Base-by-base conservation (phyloP, 2,329 filamentous ascomycete genomes). In the Beauveria scarabaeidicola region DNA sequence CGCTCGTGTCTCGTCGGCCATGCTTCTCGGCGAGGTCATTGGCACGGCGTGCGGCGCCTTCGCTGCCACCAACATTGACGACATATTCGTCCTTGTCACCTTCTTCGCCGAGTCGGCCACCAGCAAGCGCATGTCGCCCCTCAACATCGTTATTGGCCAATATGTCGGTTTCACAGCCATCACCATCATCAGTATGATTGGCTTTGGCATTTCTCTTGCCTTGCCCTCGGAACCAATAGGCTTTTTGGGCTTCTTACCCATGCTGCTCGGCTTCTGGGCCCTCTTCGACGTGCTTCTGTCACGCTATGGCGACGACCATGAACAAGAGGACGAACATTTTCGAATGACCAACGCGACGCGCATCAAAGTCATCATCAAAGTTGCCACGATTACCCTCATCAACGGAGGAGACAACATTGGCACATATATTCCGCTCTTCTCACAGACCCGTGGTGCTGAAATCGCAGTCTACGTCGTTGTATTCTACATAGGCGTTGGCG, bases 61-160 rank as follows among this genome's bases (percentile, higher is more conserved):
- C 56, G 67, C 66, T 60, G 58, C 68, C 62, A 70, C 68, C 59
- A 70, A 69, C 61, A 68, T 69, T 55, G 67, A 81, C 67, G 69
- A 73, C 64, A 58, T 70, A n/a, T 74, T 74, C 64, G 70, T 73
- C 40, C 65, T 73, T 8, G 69, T 71, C 52, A 72, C 71, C 57
- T 73, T 73, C 63, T 72, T 72, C 58, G 69, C 70, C 36, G 70
- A 73, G 56, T 64, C 70, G 6, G 61, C 69, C 10, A 67, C 67
- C 9, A 68, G 66, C 61, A 56, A 59, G 10, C 63, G 43, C 50
- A 52, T 67, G 17, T 66, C 66, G n/a, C 63, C 65, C 0, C 51
- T 64, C 29, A 65, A 64, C 13, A 65, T 70, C 55, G 61, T 58
- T 11, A 41, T 67, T 36, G 67, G 68, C 50, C 67, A 69, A 48